Evolutionary conservation across 768 basidiomycete genomes (phyloP).

Genomic region (Candolleomyces eurysporus): DNA sequence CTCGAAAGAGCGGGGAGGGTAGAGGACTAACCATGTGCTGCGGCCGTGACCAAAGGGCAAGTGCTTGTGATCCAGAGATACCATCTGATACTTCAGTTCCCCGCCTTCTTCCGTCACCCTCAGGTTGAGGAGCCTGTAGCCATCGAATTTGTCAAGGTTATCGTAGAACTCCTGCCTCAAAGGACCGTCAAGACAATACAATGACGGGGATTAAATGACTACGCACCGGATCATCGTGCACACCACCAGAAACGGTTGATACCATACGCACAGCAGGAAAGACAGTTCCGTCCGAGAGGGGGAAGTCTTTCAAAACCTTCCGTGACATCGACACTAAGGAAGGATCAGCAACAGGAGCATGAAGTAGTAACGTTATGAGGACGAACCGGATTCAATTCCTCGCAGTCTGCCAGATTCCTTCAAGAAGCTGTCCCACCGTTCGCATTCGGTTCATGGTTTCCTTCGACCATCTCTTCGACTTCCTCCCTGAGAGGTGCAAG

Average conservation of each 20-base stretch:
- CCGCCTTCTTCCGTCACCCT: constrained; percentile 26
- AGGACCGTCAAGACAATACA: neutral
- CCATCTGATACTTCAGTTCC: constrained; percentile 24
- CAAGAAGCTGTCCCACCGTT: constrained; percentile 46
- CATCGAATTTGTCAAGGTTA: constrained; percentile 38
- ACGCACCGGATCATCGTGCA: constrained; percentile 20
- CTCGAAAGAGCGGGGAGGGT: neutral
- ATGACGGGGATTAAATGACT: neutral
- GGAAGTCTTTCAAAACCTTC: constrained; percentile 22
- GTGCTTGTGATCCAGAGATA: constrained; percentile 22
- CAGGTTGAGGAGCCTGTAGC: constrained; percentile 41
- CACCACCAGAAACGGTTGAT: constrained; percentile 18
- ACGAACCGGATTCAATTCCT: constrained; percentile 24
- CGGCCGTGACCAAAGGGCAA: constrained; percentile 34
- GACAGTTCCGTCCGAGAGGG: constrained; percentile 24
- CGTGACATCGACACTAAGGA: constrained; percentile 20
- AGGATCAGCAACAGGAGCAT: neutral
- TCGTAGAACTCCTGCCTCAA: constrained; percentile 20
- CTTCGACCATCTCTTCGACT: constrained; percentile 31
- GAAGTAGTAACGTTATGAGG: neutral
- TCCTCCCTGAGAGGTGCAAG: constrained; percentile 30
- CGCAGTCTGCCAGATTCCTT: constrained; percentile 37
- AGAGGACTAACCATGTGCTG: constrained; percentile 18
- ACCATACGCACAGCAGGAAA: constrained; percentile 26
- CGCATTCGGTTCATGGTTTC: constrained; percentile 35